A percentile compares a stretch with the other conserved stretches of the same genome.
Conservation (phyloP, 1,284 basidiomycete species). For the Phlebopus sp. region DNA sequence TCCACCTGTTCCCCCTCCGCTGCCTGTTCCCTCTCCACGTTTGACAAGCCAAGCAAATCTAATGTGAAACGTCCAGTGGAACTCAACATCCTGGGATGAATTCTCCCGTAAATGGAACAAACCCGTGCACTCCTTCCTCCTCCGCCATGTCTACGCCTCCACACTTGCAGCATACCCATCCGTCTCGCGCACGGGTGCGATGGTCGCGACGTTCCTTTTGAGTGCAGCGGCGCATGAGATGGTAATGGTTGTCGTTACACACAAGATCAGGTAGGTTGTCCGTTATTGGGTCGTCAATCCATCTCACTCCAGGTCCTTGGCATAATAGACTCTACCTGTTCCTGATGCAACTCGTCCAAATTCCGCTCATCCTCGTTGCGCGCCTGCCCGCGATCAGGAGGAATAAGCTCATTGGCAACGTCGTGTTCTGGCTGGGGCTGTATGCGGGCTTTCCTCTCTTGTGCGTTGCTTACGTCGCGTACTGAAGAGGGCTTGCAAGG, state of each 20-base stretch:
- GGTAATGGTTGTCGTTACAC: slow-evolving; percentile 94
- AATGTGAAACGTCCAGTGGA: slow-evolving; percentile 63
- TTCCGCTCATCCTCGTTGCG: slow-evolving; percentile 86
- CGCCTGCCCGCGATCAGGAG: slow-evolving; percentile 73
- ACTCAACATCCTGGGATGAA: slow-evolving; percentile 94
- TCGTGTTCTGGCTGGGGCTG: slow-evolving; percentile 92
- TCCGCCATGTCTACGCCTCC: slow-evolving; percentile 92
- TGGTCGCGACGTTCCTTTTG: slow-evolving; percentile 89
- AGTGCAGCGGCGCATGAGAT: slow-evolving; percentile 90
- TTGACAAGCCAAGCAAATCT: slow-evolving; percentile 5
- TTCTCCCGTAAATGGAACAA: slow-evolving; percentile 98
- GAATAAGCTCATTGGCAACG: slow-evolving; percentile 77
- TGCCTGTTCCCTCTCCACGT: no score
- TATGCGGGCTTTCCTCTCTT: slow-evolving; percentile 91
- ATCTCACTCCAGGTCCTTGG: slow-evolving; percentile 7
- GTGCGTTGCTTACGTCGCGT: slow-evolving; percentile 81
- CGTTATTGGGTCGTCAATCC: not conserved
- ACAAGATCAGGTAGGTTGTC: slow-evolving; percentile 70
- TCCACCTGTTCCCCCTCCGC: not conserved
- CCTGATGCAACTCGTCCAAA: slow-evolving; percentile 79
- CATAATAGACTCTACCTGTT: slow-evolving; percentile 70
- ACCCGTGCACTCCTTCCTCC: slow-evolving; percentile 86
- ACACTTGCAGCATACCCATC: slow-evolving; percentile 73
- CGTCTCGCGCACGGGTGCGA: slow-evolving; percentile 74
- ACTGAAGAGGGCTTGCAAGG: slow-evolving; percentile 41